Evolutionary conservation across 495 filamentous ascomycete genomes (phyloP).

Genomic region (Hypoxylon cercidicola): DNA sequence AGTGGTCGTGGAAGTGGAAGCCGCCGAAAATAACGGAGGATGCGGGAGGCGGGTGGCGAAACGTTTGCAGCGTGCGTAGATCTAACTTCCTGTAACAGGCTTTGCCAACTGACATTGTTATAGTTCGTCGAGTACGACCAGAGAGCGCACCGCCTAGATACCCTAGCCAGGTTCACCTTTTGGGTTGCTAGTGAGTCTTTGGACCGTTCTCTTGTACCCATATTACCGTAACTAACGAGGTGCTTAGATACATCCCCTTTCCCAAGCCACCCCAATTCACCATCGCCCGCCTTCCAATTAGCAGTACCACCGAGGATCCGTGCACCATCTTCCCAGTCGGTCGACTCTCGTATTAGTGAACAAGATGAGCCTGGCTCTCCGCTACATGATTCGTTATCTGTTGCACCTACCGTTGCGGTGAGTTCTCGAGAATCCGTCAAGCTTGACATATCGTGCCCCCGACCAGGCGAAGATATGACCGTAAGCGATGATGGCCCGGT

Average conservation of each 20-base stretch:
- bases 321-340: conserved; percentile 81
- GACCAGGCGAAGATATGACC: conserved; percentile 87
- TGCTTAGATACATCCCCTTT: conserved; percentile 47
- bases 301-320: conserved; percentile 79
- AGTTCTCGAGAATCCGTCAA: conserved; percentile 69
- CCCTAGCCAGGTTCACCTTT: conserved; percentile 90
- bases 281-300: conserved; percentile 76
- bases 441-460: conserved; percentile 86
- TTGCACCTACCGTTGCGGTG: conserved; percentile 46
- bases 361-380: conserved; percentile 70
- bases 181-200: conserved; percentile 82
- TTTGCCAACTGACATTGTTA: conserved; percentile 38
- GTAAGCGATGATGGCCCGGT: conserved; percentile 91
- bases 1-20: conserved; percentile 97
- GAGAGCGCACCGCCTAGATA: conserved; percentile 85
- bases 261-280: conserved; percentile 60
- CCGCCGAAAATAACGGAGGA: conserved; percentile 87
- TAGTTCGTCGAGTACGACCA: conserved; percentile 97
- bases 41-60: conserved; percentile 91
- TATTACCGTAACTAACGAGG: conserved; percentile 39
- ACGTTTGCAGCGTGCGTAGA: conserved; percentile 81
- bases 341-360: conserved; percentile 81
- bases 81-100: neutral
- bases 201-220: conserved; percentile 39
- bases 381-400: conserved; percentile 53